These are phyloP conservation scores for Erodium moschatum DNA, from an alignment of 441 rosid genomes.

Conservation along the genomic window DNA sequence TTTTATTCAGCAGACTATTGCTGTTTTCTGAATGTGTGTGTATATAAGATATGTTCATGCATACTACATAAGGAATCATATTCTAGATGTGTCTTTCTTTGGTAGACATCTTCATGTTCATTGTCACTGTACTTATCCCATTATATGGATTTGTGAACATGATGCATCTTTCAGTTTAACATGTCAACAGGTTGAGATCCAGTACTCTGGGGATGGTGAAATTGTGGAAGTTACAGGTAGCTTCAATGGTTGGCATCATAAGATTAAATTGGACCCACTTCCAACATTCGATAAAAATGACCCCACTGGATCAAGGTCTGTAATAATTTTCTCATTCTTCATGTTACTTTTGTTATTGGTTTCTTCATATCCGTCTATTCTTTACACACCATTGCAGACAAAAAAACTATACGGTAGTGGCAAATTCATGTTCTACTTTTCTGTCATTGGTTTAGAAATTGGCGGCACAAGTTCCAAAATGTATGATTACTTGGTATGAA, in stretches of 20 bases:
- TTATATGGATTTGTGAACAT: no score
- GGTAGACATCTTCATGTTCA: background rate
- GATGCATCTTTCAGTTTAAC: no score
- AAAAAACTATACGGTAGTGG: background rate
- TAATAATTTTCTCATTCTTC: background rate
- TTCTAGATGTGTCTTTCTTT: background rate
- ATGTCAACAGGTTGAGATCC: constrained; percentile 54
- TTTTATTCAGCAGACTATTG: background rate
- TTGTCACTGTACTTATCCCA: background rate
- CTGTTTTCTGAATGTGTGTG: no score
- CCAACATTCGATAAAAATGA: constrained; percentile 31
- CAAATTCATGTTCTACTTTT: background rate
- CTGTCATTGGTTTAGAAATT: background rate
- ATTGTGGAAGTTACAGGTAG: constrained; percentile 85
- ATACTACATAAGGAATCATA: background rate
- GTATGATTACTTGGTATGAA: background rate
- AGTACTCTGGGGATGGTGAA: constrained; percentile 63
- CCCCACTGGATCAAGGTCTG: constrained; percentile 40
- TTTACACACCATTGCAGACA: background rate
- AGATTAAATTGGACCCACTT: constrained; percentile 63
- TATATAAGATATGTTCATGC: background rate
- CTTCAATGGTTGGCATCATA: constrained; percentile 87
- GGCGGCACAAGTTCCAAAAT: background rate
- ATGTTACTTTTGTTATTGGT: background rate
- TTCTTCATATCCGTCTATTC: background rate